phyloP scores from a whole-genome alignment of 2,329 filamentous ascomycete genomes.

The Tolypocladium inflatum region DNA sequence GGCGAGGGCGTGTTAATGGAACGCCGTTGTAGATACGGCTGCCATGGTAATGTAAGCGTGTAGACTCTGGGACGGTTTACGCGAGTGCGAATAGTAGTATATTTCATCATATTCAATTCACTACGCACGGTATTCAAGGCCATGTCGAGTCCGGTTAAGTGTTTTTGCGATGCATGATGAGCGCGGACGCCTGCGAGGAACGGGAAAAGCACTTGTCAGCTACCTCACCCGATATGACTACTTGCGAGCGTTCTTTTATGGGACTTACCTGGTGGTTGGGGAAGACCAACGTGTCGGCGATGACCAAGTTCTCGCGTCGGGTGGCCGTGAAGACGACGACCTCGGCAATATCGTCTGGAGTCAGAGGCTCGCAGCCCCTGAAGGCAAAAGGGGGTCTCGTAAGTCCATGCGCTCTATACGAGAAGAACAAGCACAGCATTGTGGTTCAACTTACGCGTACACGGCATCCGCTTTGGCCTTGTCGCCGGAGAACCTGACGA shows the following conservation, averaged over 20 bases:
- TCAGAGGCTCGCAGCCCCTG: constrained; percentile 71
- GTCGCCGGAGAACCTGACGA: constrained; percentile 83
- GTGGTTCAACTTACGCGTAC: constrained; percentile 56
- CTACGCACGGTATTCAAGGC: neutral
- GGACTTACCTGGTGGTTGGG: constrained; percentile 72
- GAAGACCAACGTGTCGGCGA: constrained; percentile 80
- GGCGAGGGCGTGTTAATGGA: neutral
- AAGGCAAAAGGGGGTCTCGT: neutral
- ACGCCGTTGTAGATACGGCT: neutral
- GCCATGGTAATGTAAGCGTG: neutral
- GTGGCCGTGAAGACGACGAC: constrained; percentile 78
- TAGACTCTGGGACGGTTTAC: neutral
- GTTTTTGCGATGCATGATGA: constrained; percentile 19
- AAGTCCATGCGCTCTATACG: neutral
- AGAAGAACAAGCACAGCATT: neutral
- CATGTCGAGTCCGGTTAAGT: neutral
- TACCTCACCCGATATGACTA: neutral
- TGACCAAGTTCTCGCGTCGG: constrained; percentile 78
- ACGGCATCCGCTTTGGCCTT: constrained; percentile 84
- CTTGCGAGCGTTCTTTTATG: neutral
- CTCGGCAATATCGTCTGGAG: constrained; percentile 85
- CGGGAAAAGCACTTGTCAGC: neutral
- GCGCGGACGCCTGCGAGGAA: constrained; percentile 18
- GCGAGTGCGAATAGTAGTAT: neutral
- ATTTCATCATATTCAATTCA: neutral